A percentile compares a stretch with the other conserved stretches of the same genome.
These are phyloP conservation scores for Phyllachora maydis DNA, from an alignment of 2,329 filamentous ascomycete species.

Conservation along the genomic window DNA sequence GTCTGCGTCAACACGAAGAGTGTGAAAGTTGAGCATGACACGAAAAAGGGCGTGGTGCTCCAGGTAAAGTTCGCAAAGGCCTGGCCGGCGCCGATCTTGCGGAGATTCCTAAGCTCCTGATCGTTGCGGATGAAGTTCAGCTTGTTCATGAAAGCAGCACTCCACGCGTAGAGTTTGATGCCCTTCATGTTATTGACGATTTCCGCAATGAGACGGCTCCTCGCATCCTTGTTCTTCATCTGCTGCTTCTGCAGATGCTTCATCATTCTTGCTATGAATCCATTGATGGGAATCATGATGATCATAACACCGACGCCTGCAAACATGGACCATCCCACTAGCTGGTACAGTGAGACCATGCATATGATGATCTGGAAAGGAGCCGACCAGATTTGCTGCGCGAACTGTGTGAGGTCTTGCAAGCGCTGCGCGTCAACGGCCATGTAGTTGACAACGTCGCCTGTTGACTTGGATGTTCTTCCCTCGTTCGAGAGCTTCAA, in stretches of 20 bases:
- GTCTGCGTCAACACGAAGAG: slow-evolving; percentile 79
- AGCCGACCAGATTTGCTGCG: slow-evolving; percentile 88
- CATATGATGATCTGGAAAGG: slow-evolving; percentile 92
- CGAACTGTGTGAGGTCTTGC: slow-evolving; percentile 87
- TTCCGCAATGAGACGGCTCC: slow-evolving; percentile 86
- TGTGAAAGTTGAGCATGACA: slow-evolving; percentile 89
- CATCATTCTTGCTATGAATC: slow-evolving; percentile 78
- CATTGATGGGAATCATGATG: slow-evolving; percentile 92
- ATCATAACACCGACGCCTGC: slow-evolving; percentile 91
- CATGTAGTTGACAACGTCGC: slow-evolving; percentile 99
- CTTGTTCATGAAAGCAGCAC: slow-evolving; percentile 91
- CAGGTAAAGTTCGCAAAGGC: slow-evolving; percentile 94
- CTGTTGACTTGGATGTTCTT: slow-evolving; percentile 69
- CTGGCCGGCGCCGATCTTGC: slow-evolving; percentile 88
- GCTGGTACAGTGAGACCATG: slow-evolving; percentile 85
- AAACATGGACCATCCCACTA: slow-evolving; percentile 92
- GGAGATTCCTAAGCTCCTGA: slow-evolving; percentile 79
- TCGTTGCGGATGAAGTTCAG: slow-evolving; percentile 93
- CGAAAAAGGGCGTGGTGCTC: slow-evolving; percentile 92
- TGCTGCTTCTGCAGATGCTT: slow-evolving; percentile 87
- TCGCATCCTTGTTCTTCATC: slow-evolving; percentile 97
- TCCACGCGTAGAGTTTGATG: slow-evolving; percentile 97
- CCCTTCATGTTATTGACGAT: slow-evolving; percentile 99
- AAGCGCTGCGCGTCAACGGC: slow-evolving; percentile 92
- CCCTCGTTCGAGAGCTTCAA: slow-evolving; percentile 86